Conservation (phyloP, 345 rosid species). For the Punica granatum region DNA sequence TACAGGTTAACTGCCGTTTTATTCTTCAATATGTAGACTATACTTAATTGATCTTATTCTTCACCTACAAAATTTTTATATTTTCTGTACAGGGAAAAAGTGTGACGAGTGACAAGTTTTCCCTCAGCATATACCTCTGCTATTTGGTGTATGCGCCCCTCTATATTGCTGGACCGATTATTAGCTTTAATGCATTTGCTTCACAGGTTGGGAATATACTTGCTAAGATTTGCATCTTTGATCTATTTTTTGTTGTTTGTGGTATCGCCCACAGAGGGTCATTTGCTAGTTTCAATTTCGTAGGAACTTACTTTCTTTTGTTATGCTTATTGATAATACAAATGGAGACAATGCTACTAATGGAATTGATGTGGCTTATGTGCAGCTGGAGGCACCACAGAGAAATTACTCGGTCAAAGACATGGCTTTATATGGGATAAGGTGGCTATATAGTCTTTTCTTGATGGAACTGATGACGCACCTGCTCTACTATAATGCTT, state of each 20-base stretch:
- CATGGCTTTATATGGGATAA: slow-evolving; percentile 51
- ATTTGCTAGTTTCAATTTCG: background rate
- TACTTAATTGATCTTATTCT: slow-evolving; percentile 4
- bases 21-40: background rate
- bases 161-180: slow-evolving; percentile 85
- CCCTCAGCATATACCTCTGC: slow-evolving; percentile 53
- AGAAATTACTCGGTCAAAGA: slow-evolving; percentile 48
- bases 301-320: background rate
- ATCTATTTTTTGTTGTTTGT: background rate
- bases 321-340: background rate
- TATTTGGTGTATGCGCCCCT: slow-evolving; percentile 89
- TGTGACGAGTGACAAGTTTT: slow-evolving; percentile 26
- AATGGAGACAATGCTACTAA: background rate
- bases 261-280: background rate
- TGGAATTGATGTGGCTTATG: background rate
- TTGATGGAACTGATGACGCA: slow-evolving; percentile 82
- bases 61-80: slow-evolving; percentile 7
- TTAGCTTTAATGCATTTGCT: slow-evolving; percentile 85
- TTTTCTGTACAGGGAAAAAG: slow-evolving; percentile 54
- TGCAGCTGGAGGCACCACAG: slow-evolving; percentile 66
- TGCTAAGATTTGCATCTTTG: slow-evolving; percentile 4
- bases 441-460: slow-evolving; percentile 67
- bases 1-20: slow-evolving; percentile 36
- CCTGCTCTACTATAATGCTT: slow-evolving; percentile 77
- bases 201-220: slow-evolving; percentile 52